These are phyloP conservation scores for Sugiyamaella marilandica DNA, from an alignment of 805 yeast genomes.

Conservation along the genomic window DNA sequence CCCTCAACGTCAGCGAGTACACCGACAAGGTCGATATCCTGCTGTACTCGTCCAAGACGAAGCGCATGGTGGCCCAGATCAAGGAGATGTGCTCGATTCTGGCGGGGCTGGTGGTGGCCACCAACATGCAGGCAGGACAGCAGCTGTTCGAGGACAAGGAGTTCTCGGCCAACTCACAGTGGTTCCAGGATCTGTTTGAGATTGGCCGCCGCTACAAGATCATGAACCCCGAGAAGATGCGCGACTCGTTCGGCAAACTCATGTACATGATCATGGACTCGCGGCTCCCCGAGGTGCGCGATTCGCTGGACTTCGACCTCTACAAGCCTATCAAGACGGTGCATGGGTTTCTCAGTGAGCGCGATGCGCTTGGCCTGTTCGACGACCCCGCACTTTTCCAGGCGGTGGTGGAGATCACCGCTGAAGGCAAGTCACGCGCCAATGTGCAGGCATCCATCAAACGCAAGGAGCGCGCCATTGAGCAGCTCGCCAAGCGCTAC, in stretches of 20 bases:
- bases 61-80: conserved; percentile 65
- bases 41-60: conserved; percentile 61
- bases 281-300: conserved; percentile 61
- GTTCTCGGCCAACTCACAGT: conserved; percentile 62
- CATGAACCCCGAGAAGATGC: conserved; percentile 79
- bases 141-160: conserved; percentile 59
- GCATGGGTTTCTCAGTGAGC: conserved; percentile 41
- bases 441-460: conserved; percentile 56
- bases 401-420: conserved; percentile 65
- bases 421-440: conserved; percentile 51
- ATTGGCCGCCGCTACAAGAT: conserved; percentile 77
- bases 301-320: conserved; percentile 69
- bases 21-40: conserved; percentile 73
- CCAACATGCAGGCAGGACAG: conserved; percentile 67
- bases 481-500: conserved; percentile 40
- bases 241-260: conserved; percentile 72
- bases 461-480: conserved; percentile 66
- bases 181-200: conserved; percentile 70
- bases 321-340: conserved; percentile 70
- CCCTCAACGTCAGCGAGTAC: conserved; percentile 71
- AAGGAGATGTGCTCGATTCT: conserved; percentile 73
- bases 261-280: conserved; percentile 87
- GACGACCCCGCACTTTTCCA: conserved; percentile 54
- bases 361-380: conserved; percentile 39
- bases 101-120: conserved; percentile 74